Evolutionary conservation across 306 rosid genomes (phyloP).

Genomic region (Vigna unguiculata): DNA sequence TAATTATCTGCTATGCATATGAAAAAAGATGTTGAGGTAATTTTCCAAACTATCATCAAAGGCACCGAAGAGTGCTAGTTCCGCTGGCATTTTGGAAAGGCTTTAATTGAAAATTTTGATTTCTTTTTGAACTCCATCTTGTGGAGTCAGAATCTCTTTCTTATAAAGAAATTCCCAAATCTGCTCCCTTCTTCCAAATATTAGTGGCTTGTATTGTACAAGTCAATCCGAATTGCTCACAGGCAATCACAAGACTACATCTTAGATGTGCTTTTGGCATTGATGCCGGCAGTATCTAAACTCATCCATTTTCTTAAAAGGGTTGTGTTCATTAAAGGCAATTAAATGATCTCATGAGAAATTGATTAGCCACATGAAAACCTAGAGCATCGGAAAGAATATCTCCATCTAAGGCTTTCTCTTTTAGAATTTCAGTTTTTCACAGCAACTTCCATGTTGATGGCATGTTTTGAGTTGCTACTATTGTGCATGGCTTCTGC

Average conservation of each 20-base stretch:
- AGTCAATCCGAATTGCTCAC: background rate
- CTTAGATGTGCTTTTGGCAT: background rate
- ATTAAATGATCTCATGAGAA: background rate
- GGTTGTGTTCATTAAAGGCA: background rate
- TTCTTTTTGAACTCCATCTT: background rate
- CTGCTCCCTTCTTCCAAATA: background rate
- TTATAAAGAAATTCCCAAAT: slow-evolving; percentile 18
- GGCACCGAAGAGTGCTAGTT: slow-evolving; percentile 1
- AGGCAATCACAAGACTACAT: background rate
- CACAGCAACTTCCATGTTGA: slow-evolving; percentile 11
- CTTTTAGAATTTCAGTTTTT: background rate
- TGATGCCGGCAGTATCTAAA: background rate
- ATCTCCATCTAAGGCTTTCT: background rate
- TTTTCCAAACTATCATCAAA: slow-evolving; percentile 9
- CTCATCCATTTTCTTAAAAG: slow-evolving; percentile 21
- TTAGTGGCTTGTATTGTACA: too few species aligned
- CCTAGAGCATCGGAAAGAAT: background rate
- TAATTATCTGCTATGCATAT: slow-evolving; percentile 3
- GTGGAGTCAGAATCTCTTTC: background rate
- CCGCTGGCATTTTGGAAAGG: slow-evolving; percentile 1
- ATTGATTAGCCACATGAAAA: slow-evolving; percentile 18
- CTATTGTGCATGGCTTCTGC: background rate
- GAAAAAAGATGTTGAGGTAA: background rate
- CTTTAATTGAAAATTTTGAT: background rate
- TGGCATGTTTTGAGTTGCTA: background rate